phyloP scores from a whole-genome alignment of 2,329 filamentous ascomycete species.

The Penicillium digitatum region DNA sequence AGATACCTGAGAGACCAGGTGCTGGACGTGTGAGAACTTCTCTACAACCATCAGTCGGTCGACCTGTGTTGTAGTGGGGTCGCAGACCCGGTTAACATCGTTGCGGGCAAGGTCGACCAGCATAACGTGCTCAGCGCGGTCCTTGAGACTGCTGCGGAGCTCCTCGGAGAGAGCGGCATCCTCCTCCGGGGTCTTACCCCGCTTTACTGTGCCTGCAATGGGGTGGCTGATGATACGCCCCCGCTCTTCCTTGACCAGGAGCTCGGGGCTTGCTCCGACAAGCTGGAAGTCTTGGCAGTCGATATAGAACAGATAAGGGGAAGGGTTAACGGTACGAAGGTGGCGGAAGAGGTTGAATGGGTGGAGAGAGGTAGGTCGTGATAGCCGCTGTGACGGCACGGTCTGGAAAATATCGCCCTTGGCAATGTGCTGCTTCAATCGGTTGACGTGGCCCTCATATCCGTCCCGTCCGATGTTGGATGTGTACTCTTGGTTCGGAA shows the following conservation, averaged over 20 bases:
- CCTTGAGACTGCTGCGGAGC: constrained; percentile 76
- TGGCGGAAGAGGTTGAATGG: constrained; percentile 98
- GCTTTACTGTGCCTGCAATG: constrained; percentile 91
- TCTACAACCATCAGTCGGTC: constrained; percentile 93
- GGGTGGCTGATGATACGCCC: constrained; percentile 92
- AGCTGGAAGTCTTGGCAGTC: constrained; percentile 91
- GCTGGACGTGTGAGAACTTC: constrained; percentile 94
- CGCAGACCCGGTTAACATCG: constrained; percentile 92
- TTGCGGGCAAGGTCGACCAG: constrained; percentile 93
- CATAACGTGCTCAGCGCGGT: constrained; percentile 95
- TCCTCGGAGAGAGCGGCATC: constrained; percentile 75
- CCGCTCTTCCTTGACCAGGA: constrained; percentile 84
- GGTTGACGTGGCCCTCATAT: constrained; percentile 84
- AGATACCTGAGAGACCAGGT: constrained; percentile 92
- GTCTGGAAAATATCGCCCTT: constrained; percentile 95
- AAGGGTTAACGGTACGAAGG: constrained; percentile 93
- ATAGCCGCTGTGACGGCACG: constrained; percentile 89
- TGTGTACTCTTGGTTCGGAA: constrained; percentile 70
- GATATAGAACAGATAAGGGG: constrained; percentile 95
- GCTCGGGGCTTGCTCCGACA: constrained; percentile 88
- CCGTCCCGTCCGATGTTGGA: constrained; percentile 88
- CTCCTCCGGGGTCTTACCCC: constrained; percentile 74
- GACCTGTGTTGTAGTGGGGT: constrained; percentile 82
- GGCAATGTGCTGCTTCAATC: constrained; percentile 84
- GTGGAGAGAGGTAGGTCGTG: constrained; percentile 82